phyloP scores from a whole-genome alignment of 1,284 basidiomycete genomes.

The Ganoderma meredithae region DNA sequence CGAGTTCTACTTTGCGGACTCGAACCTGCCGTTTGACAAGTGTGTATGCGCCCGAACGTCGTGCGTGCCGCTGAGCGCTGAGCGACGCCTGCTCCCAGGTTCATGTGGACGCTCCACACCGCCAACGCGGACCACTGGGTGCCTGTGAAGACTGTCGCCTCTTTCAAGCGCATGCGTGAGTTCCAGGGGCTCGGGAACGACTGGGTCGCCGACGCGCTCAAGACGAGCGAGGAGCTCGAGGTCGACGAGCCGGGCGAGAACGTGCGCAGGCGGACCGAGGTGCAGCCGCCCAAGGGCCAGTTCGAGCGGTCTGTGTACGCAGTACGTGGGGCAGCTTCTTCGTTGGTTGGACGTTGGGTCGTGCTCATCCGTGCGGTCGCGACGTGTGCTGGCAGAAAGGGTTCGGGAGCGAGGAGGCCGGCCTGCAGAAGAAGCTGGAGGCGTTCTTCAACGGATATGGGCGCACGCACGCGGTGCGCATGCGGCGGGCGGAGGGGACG shows the following conservation, averaged over 20 bases:
- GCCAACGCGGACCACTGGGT: slow-evolving; percentile 90
- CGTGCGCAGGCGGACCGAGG: slow-evolving; percentile 76
- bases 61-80: background rate
- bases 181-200: slow-evolving; percentile 65
- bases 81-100: slow-evolving; percentile 58
- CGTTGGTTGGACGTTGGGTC: background rate
- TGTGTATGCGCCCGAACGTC: slow-evolving; percentile 40
- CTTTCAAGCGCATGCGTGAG: slow-evolving; percentile 96
- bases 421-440: slow-evolving; percentile 82
- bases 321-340: slow-evolving; percentile 55
- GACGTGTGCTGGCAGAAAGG: slow-evolving; percentile 72
- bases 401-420: slow-evolving; percentile 79
- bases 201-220: slow-evolving; percentile 75
- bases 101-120: slow-evolving; percentile 92
- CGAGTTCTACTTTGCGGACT: slow-evolving; percentile 97
- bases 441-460: slow-evolving; percentile 86
- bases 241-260: slow-evolving; percentile 79
- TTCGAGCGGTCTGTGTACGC: slow-evolving; percentile 87
- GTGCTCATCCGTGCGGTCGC: slow-evolving; percentile 3
- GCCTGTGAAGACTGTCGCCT: slow-evolving; percentile 85
- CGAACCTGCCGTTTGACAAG: slow-evolving; percentile 97
- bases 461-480: slow-evolving; percentile 85
- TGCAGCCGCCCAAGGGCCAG: slow-evolving; percentile 76
- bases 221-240: slow-evolving; percentile 73
- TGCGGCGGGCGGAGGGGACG: slow-evolving; percentile 76